phyloP scores from a whole-genome alignment of 805 yeast species.

The Ogataea zsoltii region DNA sequence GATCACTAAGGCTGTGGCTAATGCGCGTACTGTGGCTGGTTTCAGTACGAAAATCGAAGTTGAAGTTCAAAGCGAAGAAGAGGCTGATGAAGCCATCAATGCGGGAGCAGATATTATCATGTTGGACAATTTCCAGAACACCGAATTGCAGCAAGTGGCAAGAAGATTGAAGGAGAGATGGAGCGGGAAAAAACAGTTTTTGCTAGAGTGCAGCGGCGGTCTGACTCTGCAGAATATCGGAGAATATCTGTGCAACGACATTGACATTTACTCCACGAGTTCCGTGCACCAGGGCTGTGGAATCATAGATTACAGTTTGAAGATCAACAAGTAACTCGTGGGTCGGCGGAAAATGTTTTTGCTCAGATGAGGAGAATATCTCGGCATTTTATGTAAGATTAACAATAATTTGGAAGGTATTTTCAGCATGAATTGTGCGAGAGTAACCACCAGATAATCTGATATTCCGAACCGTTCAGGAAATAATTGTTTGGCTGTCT shows the following conservation, averaged over 20 bases:
- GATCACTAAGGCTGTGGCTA: slow-evolving; percentile 75
- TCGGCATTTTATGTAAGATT: too few species aligned
- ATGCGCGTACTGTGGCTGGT: slow-evolving; percentile 82
- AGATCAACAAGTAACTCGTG: slow-evolving; percentile 42
- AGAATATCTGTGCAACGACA: slow-evolving; percentile 68
- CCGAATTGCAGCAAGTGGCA: slow-evolving; percentile 66
- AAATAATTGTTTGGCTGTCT: too few species aligned
- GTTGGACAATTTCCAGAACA: slow-evolving; percentile 85
- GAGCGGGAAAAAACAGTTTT: slow-evolving; percentile 48
- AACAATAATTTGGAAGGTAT: too few species aligned
- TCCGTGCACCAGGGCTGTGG: slow-evolving; percentile 91
- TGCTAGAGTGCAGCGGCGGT: slow-evolving; percentile 93
- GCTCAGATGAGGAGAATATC: neutral
- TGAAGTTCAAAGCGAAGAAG: slow-evolving; percentile 81
- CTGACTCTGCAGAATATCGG: slow-evolving; percentile 67
- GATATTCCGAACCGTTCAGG: too few species aligned
- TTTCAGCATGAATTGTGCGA: too few species aligned
- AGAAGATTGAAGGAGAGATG: slow-evolving; percentile 57
- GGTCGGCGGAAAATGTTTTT: neutral
- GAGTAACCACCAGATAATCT: too few species aligned
- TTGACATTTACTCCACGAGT: slow-evolving; percentile 89
- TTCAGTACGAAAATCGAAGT: slow-evolving; percentile 90
- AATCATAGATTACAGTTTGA: slow-evolving; percentile 80
- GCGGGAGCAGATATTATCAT: slow-evolving; percentile 96
- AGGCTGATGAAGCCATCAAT: slow-evolving; percentile 87